Evolutionary conservation across 306 rosid genomes (phyloP).

Genomic region (Vigna hirtella): DNA sequence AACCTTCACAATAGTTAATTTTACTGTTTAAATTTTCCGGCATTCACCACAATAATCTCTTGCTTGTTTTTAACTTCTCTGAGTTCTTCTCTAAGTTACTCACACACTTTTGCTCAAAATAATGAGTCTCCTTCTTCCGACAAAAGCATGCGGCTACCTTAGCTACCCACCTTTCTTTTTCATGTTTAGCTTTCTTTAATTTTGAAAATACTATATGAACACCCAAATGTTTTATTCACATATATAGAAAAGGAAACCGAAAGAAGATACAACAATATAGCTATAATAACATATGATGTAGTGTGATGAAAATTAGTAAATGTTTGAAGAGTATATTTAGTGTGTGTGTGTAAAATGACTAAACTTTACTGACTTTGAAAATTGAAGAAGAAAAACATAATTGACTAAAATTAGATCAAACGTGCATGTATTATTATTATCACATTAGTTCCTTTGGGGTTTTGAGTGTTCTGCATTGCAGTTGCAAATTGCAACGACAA

Average conservation of each 20-base stretch:
- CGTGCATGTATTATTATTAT: not conserved
- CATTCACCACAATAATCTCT: slow-evolving; percentile 64
- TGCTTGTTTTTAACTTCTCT: slow-evolving; percentile 25
- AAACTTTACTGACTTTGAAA: not conserved
- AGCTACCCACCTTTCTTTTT: slow-evolving; percentile 18
- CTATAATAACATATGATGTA: too few relatives aligned
- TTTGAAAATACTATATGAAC: too few relatives aligned
- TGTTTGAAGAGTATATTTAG: too few relatives aligned
- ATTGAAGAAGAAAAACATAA: not conserved
- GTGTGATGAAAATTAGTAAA: too few relatives aligned
- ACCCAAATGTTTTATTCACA: too few relatives aligned
- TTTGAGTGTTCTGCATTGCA: not conserved
- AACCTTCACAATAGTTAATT: slow-evolving; percentile 43
- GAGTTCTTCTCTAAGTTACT: not conserved
- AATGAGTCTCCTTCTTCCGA: slow-evolving; percentile 15
- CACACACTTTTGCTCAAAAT: not conserved
- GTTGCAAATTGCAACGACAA: not conserved
- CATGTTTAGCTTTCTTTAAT: too few relatives aligned
- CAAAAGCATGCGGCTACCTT: slow-evolving; percentile 38
- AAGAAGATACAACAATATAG: too few relatives aligned
- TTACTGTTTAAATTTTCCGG: slow-evolving; percentile 49
- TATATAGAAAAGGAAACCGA: too few relatives aligned
- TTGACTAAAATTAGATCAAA: not conserved
- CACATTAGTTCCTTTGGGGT: not conserved
- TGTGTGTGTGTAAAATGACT: too few relatives aligned